phyloP scores from a whole-genome alignment of 2,329 filamentous ascomycete species.

The Orbilia oligospora region DNA sequence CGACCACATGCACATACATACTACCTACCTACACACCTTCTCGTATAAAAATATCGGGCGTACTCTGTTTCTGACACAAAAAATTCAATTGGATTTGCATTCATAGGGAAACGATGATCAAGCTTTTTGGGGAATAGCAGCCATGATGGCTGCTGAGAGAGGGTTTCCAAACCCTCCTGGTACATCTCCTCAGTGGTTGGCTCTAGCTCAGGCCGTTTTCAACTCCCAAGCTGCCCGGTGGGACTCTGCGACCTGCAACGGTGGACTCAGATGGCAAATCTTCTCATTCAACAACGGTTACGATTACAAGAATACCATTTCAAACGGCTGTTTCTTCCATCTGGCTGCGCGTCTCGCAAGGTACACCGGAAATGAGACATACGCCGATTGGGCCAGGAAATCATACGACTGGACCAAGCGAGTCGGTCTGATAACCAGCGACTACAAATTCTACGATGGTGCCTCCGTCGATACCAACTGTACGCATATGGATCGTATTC shows the following conservation, averaged over 20 bases:
- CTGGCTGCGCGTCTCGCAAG: conserved; percentile 67
- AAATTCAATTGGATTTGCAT: background rate
- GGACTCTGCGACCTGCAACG: conserved; percentile 76
- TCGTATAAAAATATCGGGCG: background rate
- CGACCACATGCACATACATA: no score
- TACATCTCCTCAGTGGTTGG: conserved; percentile 80
- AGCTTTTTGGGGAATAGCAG: conserved; percentile 78
- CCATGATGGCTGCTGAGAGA: conserved; percentile 77
- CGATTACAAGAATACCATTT: conserved; percentile 74
- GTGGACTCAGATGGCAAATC: conserved; percentile 89
- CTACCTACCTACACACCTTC: no score
- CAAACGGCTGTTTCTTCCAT: conserved; percentile 74
- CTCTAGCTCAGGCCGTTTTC: conserved; percentile 82
- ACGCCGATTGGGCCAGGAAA: conserved; percentile 75
- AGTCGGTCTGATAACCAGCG: conserved; percentile 74
- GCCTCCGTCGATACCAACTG: conserved; percentile 74
- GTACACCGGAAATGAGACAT: conserved; percentile 75
- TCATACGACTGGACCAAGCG: conserved; percentile 75
- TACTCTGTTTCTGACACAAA: conserved; percentile 2
- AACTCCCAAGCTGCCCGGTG: conserved; percentile 81
- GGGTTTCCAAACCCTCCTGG: conserved; percentile 74
- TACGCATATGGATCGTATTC: conserved; percentile 74
- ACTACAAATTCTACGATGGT: conserved; percentile 77
- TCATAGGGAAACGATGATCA: conserved; percentile 78
- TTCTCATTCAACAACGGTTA: conserved; percentile 81